These are phyloP conservation scores for Ceratobasidium sp. DNA, from an alignment of 1,284 basidiomycete species.

Conservation along the genomic window DNA sequence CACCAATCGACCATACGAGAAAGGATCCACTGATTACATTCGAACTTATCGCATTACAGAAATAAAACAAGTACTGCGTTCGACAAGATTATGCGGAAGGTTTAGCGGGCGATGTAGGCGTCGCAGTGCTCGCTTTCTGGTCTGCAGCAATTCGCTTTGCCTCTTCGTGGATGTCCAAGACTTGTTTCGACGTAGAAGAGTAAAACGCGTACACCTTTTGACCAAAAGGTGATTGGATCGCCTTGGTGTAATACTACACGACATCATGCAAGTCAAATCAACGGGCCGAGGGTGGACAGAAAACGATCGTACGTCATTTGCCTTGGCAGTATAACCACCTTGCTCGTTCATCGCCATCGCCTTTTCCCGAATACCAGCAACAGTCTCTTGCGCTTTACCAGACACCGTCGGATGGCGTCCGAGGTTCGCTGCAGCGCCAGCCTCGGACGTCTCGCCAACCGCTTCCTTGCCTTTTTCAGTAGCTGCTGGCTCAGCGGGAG, in stretches of 20 bases:
- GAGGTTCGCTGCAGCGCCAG: conserved; percentile 4
- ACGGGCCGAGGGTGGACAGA: conserved; percentile 1
- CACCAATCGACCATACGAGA: not conserved
- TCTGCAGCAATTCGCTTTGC: conserved; percentile 78
- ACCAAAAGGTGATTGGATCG: conserved; percentile 80
- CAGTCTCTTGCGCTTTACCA: conserved; percentile 72
- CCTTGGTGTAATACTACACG: conserved; percentile 80
- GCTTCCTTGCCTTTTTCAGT: conserved; percentile 17
- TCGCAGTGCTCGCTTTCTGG: conserved; percentile 62
- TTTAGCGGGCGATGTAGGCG: conserved; percentile 49
- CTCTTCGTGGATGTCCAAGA: conserved; percentile 88
- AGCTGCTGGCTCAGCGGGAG: not conserved
- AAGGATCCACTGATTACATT: not conserved
- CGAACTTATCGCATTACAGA: not conserved
- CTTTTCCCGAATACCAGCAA: conserved; percentile 72
- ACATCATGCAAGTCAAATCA: conserved; percentile 34
- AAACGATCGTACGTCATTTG: conserved; percentile 67
- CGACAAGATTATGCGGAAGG: not conserved
- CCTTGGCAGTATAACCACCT: conserved; percentile 77
- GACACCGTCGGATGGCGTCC: conserved; percentile 67
- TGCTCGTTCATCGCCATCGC: conserved; percentile 84
- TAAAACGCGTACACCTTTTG: conserved; percentile 80
- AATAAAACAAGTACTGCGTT: not conserved
- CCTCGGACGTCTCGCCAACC: conserved; percentile 17
- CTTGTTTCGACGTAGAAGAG: conserved; percentile 83